Evolutionary conservation across 1,284 basidiomycete genomes (phyloP), one percentile per base, ranked within the genome.

Genomic region (Gymnopus androsaceus): DNA sequence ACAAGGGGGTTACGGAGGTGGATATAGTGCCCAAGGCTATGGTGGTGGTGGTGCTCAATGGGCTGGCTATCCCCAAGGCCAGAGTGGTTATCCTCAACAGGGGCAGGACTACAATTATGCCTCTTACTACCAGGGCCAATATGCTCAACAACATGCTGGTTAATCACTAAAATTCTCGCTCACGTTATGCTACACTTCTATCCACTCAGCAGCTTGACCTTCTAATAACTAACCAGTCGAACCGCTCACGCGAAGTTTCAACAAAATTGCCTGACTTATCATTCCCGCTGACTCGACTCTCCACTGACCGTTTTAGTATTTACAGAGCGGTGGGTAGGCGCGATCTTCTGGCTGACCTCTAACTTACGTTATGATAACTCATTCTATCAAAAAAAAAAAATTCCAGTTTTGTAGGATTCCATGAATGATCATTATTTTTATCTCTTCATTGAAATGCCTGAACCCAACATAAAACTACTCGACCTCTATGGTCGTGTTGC

Each of bases 61-160:
- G 58, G 70, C 73, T 51, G 77, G 77, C 45, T 82, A 81, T 63
- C 66, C 69, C 21, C 73, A 72, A 49, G 70, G 69, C 37, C 46
- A 50, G 38, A 69, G 73, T 33, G 76, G 80, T 54, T 82, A 83
- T 47, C 41, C 65, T 51, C 66, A 72, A 66, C 78, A 82, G 67
- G 86, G 89, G 74, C 88, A 90, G 70, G 83, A 85, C 60, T 77
- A 82, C 58, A 87, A 82, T 67, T 92, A 92, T 62, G 87, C 89
- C 48, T 81, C 88, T 60, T 92, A 92, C 69, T 91, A 91, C 71
- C 88, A 91, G 75, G 81, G 81, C 68, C 88, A 90, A 77, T 90
- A 90, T 66, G 78, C 84, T 63, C 88, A 90, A 69, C 84, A 86
- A 68, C 83, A 85, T 71, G 70, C 79, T 68, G 78, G 75, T 72